Base-by-base conservation (phyloP, 2,329 filamentous ascomycete species). In the Cadophora luteo-olivacea region DNA sequence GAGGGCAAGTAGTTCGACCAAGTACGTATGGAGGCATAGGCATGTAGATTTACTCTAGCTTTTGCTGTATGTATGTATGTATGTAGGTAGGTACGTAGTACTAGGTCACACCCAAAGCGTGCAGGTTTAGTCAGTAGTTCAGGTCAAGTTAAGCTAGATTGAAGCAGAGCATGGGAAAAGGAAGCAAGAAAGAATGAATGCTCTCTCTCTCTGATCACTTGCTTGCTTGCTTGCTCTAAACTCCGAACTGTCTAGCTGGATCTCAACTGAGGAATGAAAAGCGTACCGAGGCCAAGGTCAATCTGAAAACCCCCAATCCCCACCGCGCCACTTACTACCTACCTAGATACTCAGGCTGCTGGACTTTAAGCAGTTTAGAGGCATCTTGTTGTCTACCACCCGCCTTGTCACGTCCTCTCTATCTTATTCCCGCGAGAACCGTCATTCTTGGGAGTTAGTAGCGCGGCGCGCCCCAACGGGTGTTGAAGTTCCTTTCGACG, bases 381-480 rank as follows among this genome's bases (percentile, higher is more conserved):
- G 14, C 9, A 33, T 55, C 52, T 49, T 33, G 29, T 55, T 29
- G 32, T 33, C 29, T 25, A 22, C 19, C 32, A 36, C 54, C 32
- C 32, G 32, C 29, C 29, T 57, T 57, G 29, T 54, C 49, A 51
- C 49, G 9, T 57, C 57, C 33, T 60, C 57, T 38, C 33, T 14
- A 3, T 64, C 38, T 57, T 64, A 64, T 41, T 57, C 33, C 33
- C 52, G 41, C 9, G 32, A 33, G 48, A 36, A 41, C 6, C 51
- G 48, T 55, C 14, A 11, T 24, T 48, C 36, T 64, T 22, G 49
- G 22, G 25, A n/a, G n/a, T 38, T 25, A 19, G 45, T 64, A 57
- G 54, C 36, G 62, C 36, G 45, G 62, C 66, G 61, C 60, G 41
- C 29, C 48, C 29, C 63, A 68, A 68, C 62, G 65, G 65, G 64